A percentile compares a stretch with the other conserved stretches of the same genome.
phyloP scores from a whole-genome alignment of 805 yeast genomes.

The Starmerella etchellsii region DNA sequence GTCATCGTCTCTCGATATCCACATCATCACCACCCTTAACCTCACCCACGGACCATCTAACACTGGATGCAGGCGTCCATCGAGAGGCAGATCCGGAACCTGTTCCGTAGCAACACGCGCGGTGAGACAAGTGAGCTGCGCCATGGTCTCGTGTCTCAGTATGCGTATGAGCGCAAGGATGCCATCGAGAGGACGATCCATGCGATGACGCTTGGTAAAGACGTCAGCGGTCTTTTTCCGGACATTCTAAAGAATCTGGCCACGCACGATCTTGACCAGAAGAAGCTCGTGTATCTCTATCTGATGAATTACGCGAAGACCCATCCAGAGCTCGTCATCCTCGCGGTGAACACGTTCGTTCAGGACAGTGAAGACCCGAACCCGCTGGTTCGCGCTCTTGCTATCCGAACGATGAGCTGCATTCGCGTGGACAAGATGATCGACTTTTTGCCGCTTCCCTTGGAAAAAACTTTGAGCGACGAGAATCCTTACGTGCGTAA shows the following conservation, averaged over 20 bases:
- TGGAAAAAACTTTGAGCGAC: slow-evolving; percentile 71
- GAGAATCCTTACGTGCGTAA: slow-evolving; percentile 96
- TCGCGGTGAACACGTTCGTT: slow-evolving; percentile 95
- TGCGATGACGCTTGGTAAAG: slow-evolving; percentile 97
- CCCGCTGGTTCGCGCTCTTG: slow-evolving; percentile 89
- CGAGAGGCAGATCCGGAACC: slow-evolving; percentile 41
- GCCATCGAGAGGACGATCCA: slow-evolving; percentile 94
- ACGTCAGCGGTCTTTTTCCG: slow-evolving; percentile 86
- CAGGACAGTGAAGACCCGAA: slow-evolving; percentile 91
- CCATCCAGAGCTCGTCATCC: slow-evolving; percentile 87
- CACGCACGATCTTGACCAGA: slow-evolving; percentile 90
- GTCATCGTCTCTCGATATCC: too few species aligned
- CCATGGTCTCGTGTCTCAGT: slow-evolving; percentile 84
- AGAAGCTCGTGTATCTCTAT: slow-evolving; percentile 86
- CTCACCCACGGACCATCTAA: too few species aligned
- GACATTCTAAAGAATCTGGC: slow-evolving; percentile 94
- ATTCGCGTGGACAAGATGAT: slow-evolving; percentile 90
- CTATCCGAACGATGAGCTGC: slow-evolving; percentile 98
- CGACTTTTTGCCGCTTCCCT: slow-evolving; percentile 85
- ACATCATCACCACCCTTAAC: too few species aligned
- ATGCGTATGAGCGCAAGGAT: slow-evolving; percentile 81
- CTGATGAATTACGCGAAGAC: slow-evolving; percentile 95
- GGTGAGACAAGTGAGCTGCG: slow-evolving; percentile 79
- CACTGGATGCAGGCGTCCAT: slow-evolving; percentile 20
- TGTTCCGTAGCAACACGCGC: slow-evolving; percentile 46